Base-by-base conservation (phyloP, 345 rosid genomes). In the Brassica cretica region DNA sequence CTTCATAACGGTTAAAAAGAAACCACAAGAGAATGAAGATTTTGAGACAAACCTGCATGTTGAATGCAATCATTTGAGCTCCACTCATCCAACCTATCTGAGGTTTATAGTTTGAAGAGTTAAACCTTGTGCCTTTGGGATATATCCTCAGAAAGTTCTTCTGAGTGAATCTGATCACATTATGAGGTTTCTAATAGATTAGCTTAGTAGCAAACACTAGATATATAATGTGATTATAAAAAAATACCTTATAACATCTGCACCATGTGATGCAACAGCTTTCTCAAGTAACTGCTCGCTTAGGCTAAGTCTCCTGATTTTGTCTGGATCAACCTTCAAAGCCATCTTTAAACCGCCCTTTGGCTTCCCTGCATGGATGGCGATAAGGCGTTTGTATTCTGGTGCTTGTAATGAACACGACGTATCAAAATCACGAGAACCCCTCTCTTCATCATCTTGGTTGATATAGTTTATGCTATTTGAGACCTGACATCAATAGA, bases 11-110 rank as follows among this genome's bases (percentile, higher is more conserved):
- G 49, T 16, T 16, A 29, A 11, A 29, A 71, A 59, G 5, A 5
- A 14, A 1, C 0, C 2, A 0, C 10, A 32, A 21, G 70, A 60
- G 8, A 19, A n/a, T 9, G 56, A 71, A 44, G 11, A 58, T n/a
- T n/a, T 35, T 65, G 70, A 24, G 37, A 65, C 44, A 78, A 72
- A 92, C 97, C 97, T 92, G 95, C 97, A 92, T 89, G 81, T 92
- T 92, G 70, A 92, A 89, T 61, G 97, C 95, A 77, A 92, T 90
- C 97, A 92, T 90, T 81, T 90, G 95, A 79, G 92, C 95, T 76
- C 97, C 97, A 39, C 87, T 89, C 86, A 86, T 86, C 95, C 95
- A 86, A 44, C 84, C 89, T 8, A 77, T 65, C 69, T 82, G 81
- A 55, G 91, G 91, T 74, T 86, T 86, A 80, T 88, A 88, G 73